Conservation (phyloP, 768 basidiomycete species). For the Mycena rosella region DNA sequence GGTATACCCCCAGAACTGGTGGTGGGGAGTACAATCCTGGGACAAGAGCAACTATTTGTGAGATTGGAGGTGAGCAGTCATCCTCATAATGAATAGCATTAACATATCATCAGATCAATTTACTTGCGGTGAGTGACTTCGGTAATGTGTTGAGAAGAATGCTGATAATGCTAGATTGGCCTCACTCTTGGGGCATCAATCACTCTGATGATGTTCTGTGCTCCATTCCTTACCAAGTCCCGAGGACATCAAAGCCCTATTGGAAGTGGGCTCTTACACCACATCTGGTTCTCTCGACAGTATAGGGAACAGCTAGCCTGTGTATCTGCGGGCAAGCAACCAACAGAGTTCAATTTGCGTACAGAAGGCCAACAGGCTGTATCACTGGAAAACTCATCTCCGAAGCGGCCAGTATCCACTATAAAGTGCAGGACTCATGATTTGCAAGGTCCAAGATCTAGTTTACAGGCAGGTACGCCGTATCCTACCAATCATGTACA, state of each 20-base stretch:
- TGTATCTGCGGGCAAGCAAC: neutral
- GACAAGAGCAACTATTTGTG: neutral
- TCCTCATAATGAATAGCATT: neutral
- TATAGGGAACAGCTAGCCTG: neutral
- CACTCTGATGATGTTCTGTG: neutral
- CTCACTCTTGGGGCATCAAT: neutral
- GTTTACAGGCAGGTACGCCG: no score
- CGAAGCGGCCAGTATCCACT: no score
- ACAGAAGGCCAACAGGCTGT: no score
- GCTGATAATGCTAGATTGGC: neutral
- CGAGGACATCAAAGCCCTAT: neutral
- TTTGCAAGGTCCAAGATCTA: no score
- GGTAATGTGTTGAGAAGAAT: no score
- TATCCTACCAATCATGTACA: no score
- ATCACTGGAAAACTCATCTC: no score
- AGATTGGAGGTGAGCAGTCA: neutral
- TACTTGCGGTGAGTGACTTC: neutral
- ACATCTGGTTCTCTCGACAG: neutral
- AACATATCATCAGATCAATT: neutral
- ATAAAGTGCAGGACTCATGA: no score
- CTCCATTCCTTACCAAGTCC: neutral
- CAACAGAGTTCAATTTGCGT: no score
- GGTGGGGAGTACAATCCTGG: neutral
- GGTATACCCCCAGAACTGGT: neutral
- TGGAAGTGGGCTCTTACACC: slow-evolving; percentile 1